Percentiles rank a stretch among this genome's conserved stretches.
Conservation (phyloP, 2,329 filamentous ascomycete genomes). For the Pseudogymnoascus sp. region DNA sequence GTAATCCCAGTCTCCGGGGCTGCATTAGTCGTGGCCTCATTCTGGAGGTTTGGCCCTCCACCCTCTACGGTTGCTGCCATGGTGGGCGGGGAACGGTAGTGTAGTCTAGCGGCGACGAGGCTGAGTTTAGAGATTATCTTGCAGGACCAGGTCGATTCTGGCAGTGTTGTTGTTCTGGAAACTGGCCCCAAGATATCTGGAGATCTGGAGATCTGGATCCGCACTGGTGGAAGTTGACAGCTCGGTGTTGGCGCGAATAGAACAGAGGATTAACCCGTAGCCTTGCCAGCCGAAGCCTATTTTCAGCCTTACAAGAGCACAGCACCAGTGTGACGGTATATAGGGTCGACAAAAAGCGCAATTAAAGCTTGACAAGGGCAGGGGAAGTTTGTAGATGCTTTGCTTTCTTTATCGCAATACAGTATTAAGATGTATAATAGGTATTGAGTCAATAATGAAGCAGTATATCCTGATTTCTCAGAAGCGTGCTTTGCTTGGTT, state of each 20-base stretch:
- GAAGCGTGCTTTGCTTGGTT: neutral
- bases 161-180: neutral
- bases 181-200: neutral
- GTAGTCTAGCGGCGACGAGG: neutral
- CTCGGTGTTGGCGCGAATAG: neutral
- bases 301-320: conserved; percentile 5
- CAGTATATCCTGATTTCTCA: neutral
- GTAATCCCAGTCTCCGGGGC: conserved; percentile 25
- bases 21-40: neutral
- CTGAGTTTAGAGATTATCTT: neutral
- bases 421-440: neutral
- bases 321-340: neutral
- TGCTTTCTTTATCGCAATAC: neutral
- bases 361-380: neutral
- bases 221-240: neutral
- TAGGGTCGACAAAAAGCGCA: neutral
- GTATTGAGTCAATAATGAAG: neutral
- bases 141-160: neutral
- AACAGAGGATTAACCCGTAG: neutral
- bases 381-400: neutral
- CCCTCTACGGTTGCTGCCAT: conserved; percentile 6
- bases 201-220: neutral
- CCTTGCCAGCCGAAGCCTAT: conserved; percentile 1
- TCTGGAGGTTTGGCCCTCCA: conserved; percentile 13
- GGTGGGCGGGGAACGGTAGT: neutral